phyloP scores from a whole-genome alignment of 345 rosid genomes.

The Boechera retrofracta region DNA sequence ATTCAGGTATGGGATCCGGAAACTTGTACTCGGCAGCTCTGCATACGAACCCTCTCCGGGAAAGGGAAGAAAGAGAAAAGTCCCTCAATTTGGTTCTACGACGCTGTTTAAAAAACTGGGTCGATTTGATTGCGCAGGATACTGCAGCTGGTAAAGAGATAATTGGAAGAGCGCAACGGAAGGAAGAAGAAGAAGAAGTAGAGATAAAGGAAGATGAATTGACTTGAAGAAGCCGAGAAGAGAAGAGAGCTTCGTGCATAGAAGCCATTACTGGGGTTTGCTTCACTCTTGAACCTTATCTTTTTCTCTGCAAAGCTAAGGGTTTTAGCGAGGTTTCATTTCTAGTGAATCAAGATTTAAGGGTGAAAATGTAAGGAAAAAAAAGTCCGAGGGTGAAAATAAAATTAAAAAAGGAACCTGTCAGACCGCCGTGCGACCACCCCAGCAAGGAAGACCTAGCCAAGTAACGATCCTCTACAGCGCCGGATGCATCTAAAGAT shows the following conservation, averaged over 20 bases:
- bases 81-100: slow-evolving; percentile 30
- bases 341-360: background rate
- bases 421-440: slow-evolving; percentile 46
- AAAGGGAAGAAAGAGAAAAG: slow-evolving; percentile 17
- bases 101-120: slow-evolving; percentile 31
- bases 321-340: slow-evolving; percentile 37
- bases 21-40: slow-evolving; percentile 78
- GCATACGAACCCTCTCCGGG: slow-evolving; percentile 51
- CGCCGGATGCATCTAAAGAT: background rate
- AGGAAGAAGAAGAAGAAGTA: slow-evolving; percentile 43
- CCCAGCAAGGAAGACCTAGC: background rate
- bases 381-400: background rate
- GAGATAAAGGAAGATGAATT: slow-evolving; percentile 27
- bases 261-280: slow-evolving; percentile 48
- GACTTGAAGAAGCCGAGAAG: slow-evolving; percentile 33
- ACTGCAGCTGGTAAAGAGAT: slow-evolving; percentile 31
- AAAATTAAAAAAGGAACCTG: background rate
- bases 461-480: slow-evolving; percentile 43
- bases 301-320: slow-evolving; percentile 26
- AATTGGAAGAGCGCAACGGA: slow-evolving; percentile 26
- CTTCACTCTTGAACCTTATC: slow-evolving; percentile 32
- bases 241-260: slow-evolving; percentile 43
- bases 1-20: slow-evolving; percentile 92
- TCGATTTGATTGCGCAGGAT: slow-evolving; percentile 11
- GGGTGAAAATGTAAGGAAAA: background rate